Percentiles rank a stretch among this genome's conserved stretches.
Conservation (phyloP, 371 early-diverging fungal genomes). For the Apophysomyces sp. region DNA sequence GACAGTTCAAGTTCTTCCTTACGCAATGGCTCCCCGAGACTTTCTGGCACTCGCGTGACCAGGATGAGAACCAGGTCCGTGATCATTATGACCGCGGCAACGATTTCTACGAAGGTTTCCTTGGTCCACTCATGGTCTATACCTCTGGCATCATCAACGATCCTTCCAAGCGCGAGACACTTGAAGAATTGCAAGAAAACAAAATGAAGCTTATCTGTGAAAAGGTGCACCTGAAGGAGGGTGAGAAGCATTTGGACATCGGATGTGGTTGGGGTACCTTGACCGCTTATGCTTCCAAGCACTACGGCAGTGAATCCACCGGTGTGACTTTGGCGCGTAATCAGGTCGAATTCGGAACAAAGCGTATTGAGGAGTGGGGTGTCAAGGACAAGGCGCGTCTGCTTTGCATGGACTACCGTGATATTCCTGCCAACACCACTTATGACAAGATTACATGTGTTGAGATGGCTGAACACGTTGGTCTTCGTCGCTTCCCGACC, state of each 20-base stretch:
- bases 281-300: conserved; percentile 85
- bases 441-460: conserved; percentile 95
- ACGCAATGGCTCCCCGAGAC: conserved; percentile 95
- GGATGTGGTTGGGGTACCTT: conserved; percentile 99
- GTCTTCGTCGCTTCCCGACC: conserved; percentile 87
- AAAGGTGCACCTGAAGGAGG: conserved; percentile 83
- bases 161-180: conserved; percentile 70
- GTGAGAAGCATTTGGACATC: conserved; percentile 93
- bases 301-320: conserved; percentile 84
- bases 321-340: conserved; percentile 93
- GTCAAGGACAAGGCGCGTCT: conserved; percentile 78
- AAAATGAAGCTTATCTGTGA: conserved; percentile 90
- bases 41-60: conserved; percentile 92
- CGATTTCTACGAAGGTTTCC: conserved; percentile 94
- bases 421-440: conserved; percentile 82
- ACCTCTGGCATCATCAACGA: conserved; percentile 92
- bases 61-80: conserved; percentile 95
- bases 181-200: conserved; percentile 95
- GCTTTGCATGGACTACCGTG: conserved; percentile 94
- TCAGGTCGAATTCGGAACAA: conserved; percentile 87
- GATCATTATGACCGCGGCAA: conserved; percentile 98
- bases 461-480: conserved; percentile 99
- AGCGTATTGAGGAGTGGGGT: conserved; percentile 82
- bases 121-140: conserved; percentile 94
- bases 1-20: conserved; percentile 89